Evolutionary conservation across 2,329 filamentous ascomycete species (phyloP).

Genomic region (Periglandula ipomoeae): DNA sequence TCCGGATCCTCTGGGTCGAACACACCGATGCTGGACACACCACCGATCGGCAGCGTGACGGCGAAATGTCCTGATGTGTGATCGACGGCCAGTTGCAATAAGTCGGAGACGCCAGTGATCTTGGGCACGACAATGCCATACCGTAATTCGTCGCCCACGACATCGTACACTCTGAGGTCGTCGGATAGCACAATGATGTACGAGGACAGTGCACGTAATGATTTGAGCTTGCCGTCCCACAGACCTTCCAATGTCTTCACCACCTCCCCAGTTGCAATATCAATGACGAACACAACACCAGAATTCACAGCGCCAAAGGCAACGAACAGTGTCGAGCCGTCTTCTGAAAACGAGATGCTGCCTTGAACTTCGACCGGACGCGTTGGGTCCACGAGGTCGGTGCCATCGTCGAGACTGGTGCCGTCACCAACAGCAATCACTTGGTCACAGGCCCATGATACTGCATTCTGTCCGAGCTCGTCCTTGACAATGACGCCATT

Average conservation of each 20-base stretch:
- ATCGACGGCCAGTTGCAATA: slow-evolving; percentile 66
- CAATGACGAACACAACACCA: slow-evolving; percentile 65
- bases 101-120: slow-evolving; percentile 27
- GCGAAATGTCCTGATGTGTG: slow-evolving; percentile 55
- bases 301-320: slow-evolving; percentile 46
- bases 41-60: slow-evolving; percentile 41
- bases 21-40: slow-evolving; percentile 50
- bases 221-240: slow-evolving; percentile 54
- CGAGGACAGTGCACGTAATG: slow-evolving; percentile 62
- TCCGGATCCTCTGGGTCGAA: slow-evolving; percentile 54
- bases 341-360: slow-evolving; percentile 68
- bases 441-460: slow-evolving; percentile 66
- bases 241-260: slow-evolving; percentile 59
- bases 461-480: slow-evolving; percentile 46
- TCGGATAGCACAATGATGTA: slow-evolving; percentile 69
- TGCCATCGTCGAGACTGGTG: slow-evolving; percentile 32
- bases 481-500: slow-evolving; percentile 58
- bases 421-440: slow-evolving; percentile 44
- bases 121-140: slow-evolving; percentile 53
- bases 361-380: slow-evolving; percentile 40
- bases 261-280: slow-evolving; percentile 59
- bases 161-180: slow-evolving; percentile 70
- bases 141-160: slow-evolving; percentile 66
- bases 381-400: slow-evolving; percentile 17
- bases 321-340: slow-evolving; percentile 74